These are phyloP conservation scores for Magnaporthiopsis rhizophila DNA, from an alignment of 2,329 filamentous ascomycete species.

Conservation along the genomic window DNA sequence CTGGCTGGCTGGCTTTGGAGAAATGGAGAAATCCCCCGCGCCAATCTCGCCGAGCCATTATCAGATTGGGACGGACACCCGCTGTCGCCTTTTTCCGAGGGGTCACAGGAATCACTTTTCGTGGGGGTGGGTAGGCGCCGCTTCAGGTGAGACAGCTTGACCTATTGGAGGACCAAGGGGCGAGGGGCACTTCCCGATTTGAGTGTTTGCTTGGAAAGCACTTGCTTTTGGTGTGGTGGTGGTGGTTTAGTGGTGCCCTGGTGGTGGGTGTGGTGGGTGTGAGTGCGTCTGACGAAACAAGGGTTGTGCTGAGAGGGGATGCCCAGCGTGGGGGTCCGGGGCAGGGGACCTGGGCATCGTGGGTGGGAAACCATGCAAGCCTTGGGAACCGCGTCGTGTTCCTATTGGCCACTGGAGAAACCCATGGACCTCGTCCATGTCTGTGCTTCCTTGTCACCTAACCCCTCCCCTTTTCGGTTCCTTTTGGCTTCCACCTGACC, in stretches of 20 bases:
- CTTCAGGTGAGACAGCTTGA: too few species aligned
- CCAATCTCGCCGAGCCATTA: background rate
- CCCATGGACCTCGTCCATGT: too few species aligned
- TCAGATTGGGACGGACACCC: background rate
- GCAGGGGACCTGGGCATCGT: background rate
- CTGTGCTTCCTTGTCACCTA: background rate
- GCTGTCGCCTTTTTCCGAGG: background rate
- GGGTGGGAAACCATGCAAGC: background rate
- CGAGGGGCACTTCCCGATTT: background rate
- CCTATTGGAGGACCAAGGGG: too few species aligned
- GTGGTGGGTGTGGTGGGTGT: background rate
- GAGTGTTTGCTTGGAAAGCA: background rate
- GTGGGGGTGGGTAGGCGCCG: too few species aligned
- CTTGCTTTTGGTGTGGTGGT: background rate
- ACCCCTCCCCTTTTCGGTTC: background rate
- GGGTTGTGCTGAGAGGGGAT: background rate
- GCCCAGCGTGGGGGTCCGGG: background rate
- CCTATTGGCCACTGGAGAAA: background rate
- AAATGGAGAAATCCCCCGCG: background rate
- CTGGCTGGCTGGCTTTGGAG: background rate
- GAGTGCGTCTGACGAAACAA: background rate
- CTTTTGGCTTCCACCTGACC: background rate
- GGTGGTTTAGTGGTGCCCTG: background rate
- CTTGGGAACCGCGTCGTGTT: background rate
- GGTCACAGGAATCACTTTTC: too few species aligned